Evolutionary conservation across 164 flowering plant species (phyloP).

Genomic region (Aristolochia californica): DNA sequence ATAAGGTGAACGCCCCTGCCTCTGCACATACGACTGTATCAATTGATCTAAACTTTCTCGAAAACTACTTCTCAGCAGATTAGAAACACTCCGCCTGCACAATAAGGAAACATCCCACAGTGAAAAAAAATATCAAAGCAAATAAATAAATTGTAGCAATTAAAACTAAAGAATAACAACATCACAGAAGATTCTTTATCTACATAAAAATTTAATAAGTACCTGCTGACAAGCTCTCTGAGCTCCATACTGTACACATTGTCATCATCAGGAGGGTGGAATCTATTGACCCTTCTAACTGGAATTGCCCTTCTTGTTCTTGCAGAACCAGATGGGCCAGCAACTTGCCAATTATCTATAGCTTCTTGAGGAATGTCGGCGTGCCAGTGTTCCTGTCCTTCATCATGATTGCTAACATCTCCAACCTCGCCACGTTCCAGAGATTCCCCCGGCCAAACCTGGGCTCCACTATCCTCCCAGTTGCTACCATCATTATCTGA

Average conservation of each 20-base stretch:
- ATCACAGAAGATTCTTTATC: neutral
- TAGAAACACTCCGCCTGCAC: constrained; percentile 86
- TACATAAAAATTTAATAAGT: neutral
- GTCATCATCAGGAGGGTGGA: constrained; percentile 94
- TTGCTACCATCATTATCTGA: constrained; percentile 29
- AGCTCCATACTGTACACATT: constrained; percentile 98
- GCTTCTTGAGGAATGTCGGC: constrained; percentile 43
- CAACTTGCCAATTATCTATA: constrained; percentile 48
- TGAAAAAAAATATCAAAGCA: neutral
- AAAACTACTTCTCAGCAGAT: constrained; percentile 81
- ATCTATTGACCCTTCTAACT: constrained; percentile 52
- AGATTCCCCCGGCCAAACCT: constrained; percentile 41
- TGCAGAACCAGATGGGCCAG: constrained; percentile 47
- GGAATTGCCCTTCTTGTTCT: constrained; percentile 52
- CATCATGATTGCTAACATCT: constrained; percentile 19
- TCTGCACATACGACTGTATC: constrained; percentile 78
- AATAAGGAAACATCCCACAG: constrained; percentile 1
- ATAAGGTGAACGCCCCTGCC: constrained; percentile 50
- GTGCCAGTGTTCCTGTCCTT: constrained; percentile 46
- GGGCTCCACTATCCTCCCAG: constrained; percentile 47
- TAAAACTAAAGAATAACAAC: neutral
- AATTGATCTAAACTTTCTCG: constrained; percentile 75
- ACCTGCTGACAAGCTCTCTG: constrained; percentile 98
- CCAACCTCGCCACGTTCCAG: constrained; percentile 31
- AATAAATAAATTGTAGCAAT: neutral